Evolutionary conservation across 768 basidiomycete species (phyloP), one percentile per base, ranked within the genome.

Genomic region (Lentinula sp.): DNA sequence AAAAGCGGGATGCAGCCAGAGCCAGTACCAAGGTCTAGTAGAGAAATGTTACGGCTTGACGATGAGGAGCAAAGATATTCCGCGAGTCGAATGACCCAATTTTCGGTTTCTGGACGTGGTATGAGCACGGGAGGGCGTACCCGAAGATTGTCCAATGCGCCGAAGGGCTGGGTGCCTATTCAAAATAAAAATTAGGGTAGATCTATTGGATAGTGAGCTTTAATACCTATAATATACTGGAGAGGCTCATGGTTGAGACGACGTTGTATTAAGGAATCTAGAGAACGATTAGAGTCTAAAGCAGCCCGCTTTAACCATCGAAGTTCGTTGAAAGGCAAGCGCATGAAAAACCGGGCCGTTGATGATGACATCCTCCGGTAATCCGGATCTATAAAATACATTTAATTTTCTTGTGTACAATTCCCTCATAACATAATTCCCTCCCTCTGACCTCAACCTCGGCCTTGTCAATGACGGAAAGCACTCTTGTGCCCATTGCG

Each of bases 21-120:
- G 50, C 96, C 96, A 5, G 95, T 96, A 71, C 95, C 94, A 49
- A 98, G 84, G 74, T 99, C 96, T 35, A 98, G 78, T 31, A 95
- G 72, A 32, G 39, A 32, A 49, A 74, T 64, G 60, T 76, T 72
- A 52, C 65, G 70, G 59, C 71, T 64, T 42, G 71, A 65, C 15
- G 72, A 69, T 7, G 78, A 78, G 2, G 71, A 62, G 55, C 84
- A 66, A 39, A 56, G 55, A n/a, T 70, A 67, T 11, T 80, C 74
- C 31, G 86, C 79, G 59, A 94, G 81, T 55, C 78, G 80, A 8
- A 84, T 70, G 6, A 87, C 78, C 89, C 90, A 92, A 64, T 93
- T 74, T 68, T 97, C 93, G 0, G 96, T 99, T 73, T 99, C 96
- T 48, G 95, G 91, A 13, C 96, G 88, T 11, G 96, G 96, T 46